Evolutionary conservation across 2,329 filamentous ascomycete genomes (phyloP), one percentile per base, ranked within the genome.

Genomic region (Colletotrichum somersetense): DNA sequence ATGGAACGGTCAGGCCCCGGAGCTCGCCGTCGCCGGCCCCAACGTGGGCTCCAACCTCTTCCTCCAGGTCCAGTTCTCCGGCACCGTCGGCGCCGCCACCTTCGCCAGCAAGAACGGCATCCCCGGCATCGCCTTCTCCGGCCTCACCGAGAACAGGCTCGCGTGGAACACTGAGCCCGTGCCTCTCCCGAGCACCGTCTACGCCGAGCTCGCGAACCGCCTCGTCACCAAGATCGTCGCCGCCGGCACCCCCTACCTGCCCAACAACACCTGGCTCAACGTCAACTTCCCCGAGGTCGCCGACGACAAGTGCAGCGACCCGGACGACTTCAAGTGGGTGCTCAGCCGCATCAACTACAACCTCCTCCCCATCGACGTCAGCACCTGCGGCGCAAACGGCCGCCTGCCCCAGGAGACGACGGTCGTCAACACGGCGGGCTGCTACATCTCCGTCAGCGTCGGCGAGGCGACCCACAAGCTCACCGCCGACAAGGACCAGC

Each of bases 391-490:
- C 44, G 52, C 40, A 0, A 79, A 0, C 82, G 88, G 14, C 80
- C 93, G 74, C 91, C 91, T 0, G 88, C 44, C 44, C 44, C 56
- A 85, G 6, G 91, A 93, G 82, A 80, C 79, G 0, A 81, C 82
- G 3, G 88, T 93, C 0, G 80, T 87, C 4, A 18, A 30, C 23
- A 75, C 82, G 2, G 80, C 82, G 2, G 88, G 87, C 0, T 93
- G 91, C 77, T 89, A 86, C 78, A 87, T 88, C 23, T 88, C 89
- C 52, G 84, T 93, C 56, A 92, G 89, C 73, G 87, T 92, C 66
- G 87, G 89, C 70, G 93, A 92, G 5, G 91, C 89, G 0, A 83
- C 56, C 20, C 57, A 42, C 20, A 23, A 55, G 86, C 85, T 84
- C 1, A 91, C 91, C 62, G 88, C 86, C 0, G 78, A 84, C 71